These are phyloP conservation scores for Trifolium pratense DNA, from an alignment of 306 rosid species.

Conservation along the genomic window DNA sequence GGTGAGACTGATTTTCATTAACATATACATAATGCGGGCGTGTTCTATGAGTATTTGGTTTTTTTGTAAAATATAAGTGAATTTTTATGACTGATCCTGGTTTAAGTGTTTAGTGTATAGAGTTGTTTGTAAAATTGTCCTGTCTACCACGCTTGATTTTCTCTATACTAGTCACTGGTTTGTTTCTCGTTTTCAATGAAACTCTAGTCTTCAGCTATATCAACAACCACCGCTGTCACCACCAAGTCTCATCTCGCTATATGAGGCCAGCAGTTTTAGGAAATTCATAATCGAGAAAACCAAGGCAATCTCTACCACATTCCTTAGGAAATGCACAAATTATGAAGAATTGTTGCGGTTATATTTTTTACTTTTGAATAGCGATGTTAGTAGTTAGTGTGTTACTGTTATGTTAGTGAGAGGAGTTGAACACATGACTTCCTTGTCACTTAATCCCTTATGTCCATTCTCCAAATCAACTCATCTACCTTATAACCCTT, in stretches of 20 bases:
- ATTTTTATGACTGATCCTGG: constrained; percentile 8
- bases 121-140: not conserved
- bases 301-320: too few relatives aligned
- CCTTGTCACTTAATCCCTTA: too few relatives aligned
- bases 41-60: constrained; percentile 19
- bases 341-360: too few relatives aligned
- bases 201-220: not conserved
- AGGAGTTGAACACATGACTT: too few relatives aligned
- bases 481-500: too few relatives aligned
- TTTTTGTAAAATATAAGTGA: constrained; percentile 8
- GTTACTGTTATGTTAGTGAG: too few relatives aligned
- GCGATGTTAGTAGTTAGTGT: too few relatives aligned
- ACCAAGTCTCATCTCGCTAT: not conserved
- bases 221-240: not conserved
- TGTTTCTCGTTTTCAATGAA: not conserved
- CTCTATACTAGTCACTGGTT: not conserved
- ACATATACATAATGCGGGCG: not conserved
- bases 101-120: constrained; percentile 10
- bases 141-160: not conserved
- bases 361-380: too few relatives aligned
- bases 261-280: not conserved
- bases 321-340: too few relatives aligned
- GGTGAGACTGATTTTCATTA: constrained; percentile 50
- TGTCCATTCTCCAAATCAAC: too few relatives aligned
- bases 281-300: constrained; percentile 23